Conservation (phyloP, 192 early-diverging fungal species). For the Coemansia pectinata region DNA sequence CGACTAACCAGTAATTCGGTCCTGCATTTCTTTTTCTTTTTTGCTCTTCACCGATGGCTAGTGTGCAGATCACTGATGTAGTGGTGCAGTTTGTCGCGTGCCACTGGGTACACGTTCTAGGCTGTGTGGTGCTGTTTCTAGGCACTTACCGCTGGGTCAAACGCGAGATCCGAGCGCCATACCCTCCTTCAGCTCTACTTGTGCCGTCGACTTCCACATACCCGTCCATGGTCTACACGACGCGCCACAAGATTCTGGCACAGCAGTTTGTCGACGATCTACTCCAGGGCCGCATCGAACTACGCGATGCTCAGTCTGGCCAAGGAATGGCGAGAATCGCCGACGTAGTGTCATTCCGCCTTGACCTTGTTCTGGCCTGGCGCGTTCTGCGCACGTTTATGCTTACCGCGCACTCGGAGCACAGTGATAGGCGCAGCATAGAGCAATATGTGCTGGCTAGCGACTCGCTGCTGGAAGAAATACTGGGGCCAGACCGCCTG, state of each 20-base stretch:
- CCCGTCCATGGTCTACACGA: constrained; percentile 47
- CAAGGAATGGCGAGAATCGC: constrained; percentile 37
- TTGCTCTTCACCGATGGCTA: not conserved
- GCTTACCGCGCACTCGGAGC: constrained; percentile 24
- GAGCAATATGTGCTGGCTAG: constrained; percentile 35
- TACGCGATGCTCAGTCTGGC: constrained; percentile 51
- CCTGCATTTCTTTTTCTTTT: not conserved
- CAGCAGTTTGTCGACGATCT: constrained; percentile 51
- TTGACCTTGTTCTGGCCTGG: constrained; percentile 26
- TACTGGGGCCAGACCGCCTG: constrained; percentile 49
- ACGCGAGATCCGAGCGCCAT: constrained; percentile 27
- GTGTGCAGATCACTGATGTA: constrained; percentile 6
- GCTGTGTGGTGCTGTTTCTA: constrained; percentile 22
- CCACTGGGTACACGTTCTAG: constrained; percentile 25
- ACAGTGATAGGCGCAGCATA: constrained; percentile 20
- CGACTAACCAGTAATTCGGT: not conserved
- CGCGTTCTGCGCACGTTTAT: constrained; percentile 28
- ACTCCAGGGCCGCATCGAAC: constrained; percentile 46
- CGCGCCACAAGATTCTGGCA: constrained; percentile 31
- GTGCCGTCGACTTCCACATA: constrained; percentile 56
- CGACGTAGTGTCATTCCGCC: constrained; percentile 41
- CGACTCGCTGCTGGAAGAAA: constrained; percentile 48
- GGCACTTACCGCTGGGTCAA: constrained; percentile 29
- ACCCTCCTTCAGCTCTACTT: constrained; percentile 35
- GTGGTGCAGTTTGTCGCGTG: constrained; percentile 10